Percentiles rank a stretch among this genome's conserved stretches.
These are phyloP conservation scores for Leucogyrophana mollusca DNA, from an alignment of 768 basidiomycete species.

Conservation along the genomic window DNA sequence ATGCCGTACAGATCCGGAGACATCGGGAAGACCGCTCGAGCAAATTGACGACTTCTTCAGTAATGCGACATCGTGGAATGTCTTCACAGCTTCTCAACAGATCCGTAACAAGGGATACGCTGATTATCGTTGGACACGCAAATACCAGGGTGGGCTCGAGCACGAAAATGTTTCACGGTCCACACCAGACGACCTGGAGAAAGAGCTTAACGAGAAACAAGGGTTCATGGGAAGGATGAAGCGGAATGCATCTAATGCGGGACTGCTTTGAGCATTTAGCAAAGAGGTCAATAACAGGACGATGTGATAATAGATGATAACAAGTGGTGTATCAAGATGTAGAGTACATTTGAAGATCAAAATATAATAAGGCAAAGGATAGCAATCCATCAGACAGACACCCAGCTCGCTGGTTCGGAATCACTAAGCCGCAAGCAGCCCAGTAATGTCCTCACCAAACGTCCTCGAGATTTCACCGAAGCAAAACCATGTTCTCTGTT, in stretches of 20 bases:
- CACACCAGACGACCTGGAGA: neutral
- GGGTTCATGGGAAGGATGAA: neutral
- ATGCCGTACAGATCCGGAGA: conserved; percentile 2
- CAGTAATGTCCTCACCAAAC: conserved; percentile 27
- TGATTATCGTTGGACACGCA: neutral
- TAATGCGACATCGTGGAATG: conserved; percentile 8
- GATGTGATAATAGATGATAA: too few relatives aligned
- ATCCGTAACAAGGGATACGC: neutral
- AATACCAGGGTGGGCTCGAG: neutral
- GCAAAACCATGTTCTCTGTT: conserved; percentile 38
- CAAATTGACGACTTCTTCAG: conserved; percentile 8
- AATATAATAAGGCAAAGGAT: too few relatives aligned
- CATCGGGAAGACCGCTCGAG: conserved; percentile 3
- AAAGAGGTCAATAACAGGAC: too few relatives aligned
- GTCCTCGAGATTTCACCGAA: conserved; percentile 32
- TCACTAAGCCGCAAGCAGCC: conserved; percentile 21
- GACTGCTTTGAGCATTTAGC: neutral
- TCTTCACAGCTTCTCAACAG: neutral
- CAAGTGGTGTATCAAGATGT: too few relatives aligned
- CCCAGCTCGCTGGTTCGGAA: conserved; percentile 35
- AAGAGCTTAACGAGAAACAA: neutral
- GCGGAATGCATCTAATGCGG: neutral
- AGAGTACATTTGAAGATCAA: too few relatives aligned
- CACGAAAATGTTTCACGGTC: neutral
- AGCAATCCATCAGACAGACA: conserved; percentile 39